These are phyloP conservation scores for Stagonosporopsis chrysanthemi DNA, from an alignment of 2,329 filamentous ascomycete genomes.

Conservation along the genomic window DNA sequence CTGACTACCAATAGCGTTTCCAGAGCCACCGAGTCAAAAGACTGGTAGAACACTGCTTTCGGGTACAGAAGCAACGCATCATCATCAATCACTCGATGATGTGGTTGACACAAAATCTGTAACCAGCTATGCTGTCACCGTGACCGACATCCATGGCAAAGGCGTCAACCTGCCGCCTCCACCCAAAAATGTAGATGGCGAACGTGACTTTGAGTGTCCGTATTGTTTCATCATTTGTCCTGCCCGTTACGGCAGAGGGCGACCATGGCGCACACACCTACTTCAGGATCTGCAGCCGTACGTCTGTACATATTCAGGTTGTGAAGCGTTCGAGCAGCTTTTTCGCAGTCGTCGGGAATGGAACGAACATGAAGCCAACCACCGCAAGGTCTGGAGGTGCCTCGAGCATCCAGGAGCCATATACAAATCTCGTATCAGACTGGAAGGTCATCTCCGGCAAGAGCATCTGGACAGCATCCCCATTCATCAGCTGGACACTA, in stretches of 20 bases:
- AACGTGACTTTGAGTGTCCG: slow-evolving; percentile 50
- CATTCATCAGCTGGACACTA: slow-evolving; percentile 37
- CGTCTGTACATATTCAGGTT: slow-evolving; percentile 46
- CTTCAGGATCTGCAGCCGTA: slow-evolving; percentile 50
- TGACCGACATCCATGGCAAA: slow-evolving; percentile 44
- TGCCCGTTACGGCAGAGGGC: slow-evolving; percentile 43
- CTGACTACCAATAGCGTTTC: slow-evolving; percentile 11
- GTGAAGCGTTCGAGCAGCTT: slow-evolving; percentile 34
- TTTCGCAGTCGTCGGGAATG: slow-evolving; percentile 50
- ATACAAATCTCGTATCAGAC: slow-evolving; percentile 31
- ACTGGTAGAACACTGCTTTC: slow-evolving; percentile 46
- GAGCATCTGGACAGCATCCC: slow-evolving; percentile 41
- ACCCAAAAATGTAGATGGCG: slow-evolving; percentile 40
- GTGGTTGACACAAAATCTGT: slow-evolving; percentile 47
- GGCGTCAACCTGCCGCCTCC: slow-evolving; percentile 46
- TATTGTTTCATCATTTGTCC: slow-evolving; percentile 52
- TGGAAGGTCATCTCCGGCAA: slow-evolving; percentile 43
- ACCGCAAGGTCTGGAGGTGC: slow-evolving; percentile 49
- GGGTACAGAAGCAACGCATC: slow-evolving; percentile 48
- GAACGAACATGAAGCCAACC: slow-evolving; percentile 48
- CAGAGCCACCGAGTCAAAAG: slow-evolving; percentile 40
- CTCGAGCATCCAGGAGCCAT: slow-evolving; percentile 44
- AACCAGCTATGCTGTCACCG: slow-evolving; percentile 48
- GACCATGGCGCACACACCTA: slow-evolving; percentile 47
- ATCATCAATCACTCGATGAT: slow-evolving; percentile 48